Percentiles rank a stretch among this genome's conserved stretches.
phyloP scores from a whole-genome alignment of 208 protist genomes.

The Porcisia hertigi region DNA sequence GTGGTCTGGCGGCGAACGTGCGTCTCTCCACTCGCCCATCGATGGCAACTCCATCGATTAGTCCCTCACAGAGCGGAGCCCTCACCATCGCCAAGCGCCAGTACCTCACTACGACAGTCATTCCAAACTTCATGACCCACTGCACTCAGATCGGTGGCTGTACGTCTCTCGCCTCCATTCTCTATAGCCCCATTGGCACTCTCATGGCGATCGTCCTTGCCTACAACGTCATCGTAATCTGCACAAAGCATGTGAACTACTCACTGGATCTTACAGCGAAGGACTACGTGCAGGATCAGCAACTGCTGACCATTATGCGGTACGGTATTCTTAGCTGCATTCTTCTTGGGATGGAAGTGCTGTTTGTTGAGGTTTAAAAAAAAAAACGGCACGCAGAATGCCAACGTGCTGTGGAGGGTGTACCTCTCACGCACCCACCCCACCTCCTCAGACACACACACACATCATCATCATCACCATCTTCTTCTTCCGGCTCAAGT shows the following conservation, averaged over 20 bases:
- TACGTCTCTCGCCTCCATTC: slow-evolving; percentile 62
- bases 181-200: slow-evolving; percentile 82
- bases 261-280: slow-evolving; percentile 86
- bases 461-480: too few relatives aligned
- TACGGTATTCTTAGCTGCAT: slow-evolving; percentile 84
- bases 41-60: not conserved
- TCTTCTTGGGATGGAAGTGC: slow-evolving; percentile 81
- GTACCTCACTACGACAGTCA: slow-evolving; percentile 39
- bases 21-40: slow-evolving; percentile 6
- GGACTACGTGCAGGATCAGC: slow-evolving; percentile 91
- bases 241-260: slow-evolving; percentile 84
- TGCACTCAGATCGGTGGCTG: slow-evolving; percentile 54
- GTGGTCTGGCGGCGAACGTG: slow-evolving; percentile 20
- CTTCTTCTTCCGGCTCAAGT: too few relatives aligned
- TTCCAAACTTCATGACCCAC: slow-evolving; percentile 66
- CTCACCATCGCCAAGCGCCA: slow-evolving; percentile 33
- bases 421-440: too few relatives aligned
- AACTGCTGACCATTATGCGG: slow-evolving; percentile 81
- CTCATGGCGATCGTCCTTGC: slow-evolving; percentile 74
- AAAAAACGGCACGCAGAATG: slow-evolving; percentile 2
- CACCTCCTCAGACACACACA: too few relatives aligned
- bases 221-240: slow-evolving; percentile 87
- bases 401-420: not conserved
- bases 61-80: slow-evolving; percentile 3
- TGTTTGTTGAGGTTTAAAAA: slow-evolving; percentile 85